These are phyloP conservation scores for Naganishia antarctica DNA, from an alignment of 768 basidiomycete genomes.

Conservation along the genomic window DNA sequence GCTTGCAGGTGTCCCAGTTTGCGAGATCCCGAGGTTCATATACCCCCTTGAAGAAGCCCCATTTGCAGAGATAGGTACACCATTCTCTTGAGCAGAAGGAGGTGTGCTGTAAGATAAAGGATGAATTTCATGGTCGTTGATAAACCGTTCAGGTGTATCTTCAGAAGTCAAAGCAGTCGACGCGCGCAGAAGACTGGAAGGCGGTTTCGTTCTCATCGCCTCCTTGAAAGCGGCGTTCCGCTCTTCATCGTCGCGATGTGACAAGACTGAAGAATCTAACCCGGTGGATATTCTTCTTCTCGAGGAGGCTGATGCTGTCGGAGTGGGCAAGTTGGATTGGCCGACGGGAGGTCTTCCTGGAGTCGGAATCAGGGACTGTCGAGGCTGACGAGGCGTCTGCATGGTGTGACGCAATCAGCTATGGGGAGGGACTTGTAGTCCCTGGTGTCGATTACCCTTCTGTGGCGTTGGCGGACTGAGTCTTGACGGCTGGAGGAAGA, in stretches of 20 bases:
- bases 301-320: constrained; percentile 33
- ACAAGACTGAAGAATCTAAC: constrained; percentile 15
- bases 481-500: not conserved
- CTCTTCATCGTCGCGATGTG: constrained; percentile 30
- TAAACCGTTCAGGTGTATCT: constrained; percentile 7
- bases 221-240: constrained; percentile 40
- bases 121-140: constrained; percentile 22
- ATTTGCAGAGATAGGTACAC: not conserved
- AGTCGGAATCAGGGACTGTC: constrained; percentile 27
- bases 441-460: not conserved
- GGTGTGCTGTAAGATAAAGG: constrained; percentile 2
- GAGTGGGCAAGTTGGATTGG: constrained; percentile 42
- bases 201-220: constrained; percentile 37
- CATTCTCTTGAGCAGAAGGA: not conserved
- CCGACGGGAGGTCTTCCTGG: constrained; percentile 24
- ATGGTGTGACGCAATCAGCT: not conserved
- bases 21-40: constrained; percentile 13
- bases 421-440: not conserved
- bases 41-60: not conserved
- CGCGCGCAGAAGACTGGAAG: constrained; percentile 32
- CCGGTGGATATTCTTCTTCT: constrained; percentile 36
- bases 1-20: constrained; percentile 9
- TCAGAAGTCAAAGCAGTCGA: not conserved
- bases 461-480: not conserved
- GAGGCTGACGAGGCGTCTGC: constrained; percentile 12